Percentiles rank a stretch among this genome's conserved stretches.
Conservation (phyloP, 2,329 filamentous ascomycete species). For the Neonectria sp. region DNA sequence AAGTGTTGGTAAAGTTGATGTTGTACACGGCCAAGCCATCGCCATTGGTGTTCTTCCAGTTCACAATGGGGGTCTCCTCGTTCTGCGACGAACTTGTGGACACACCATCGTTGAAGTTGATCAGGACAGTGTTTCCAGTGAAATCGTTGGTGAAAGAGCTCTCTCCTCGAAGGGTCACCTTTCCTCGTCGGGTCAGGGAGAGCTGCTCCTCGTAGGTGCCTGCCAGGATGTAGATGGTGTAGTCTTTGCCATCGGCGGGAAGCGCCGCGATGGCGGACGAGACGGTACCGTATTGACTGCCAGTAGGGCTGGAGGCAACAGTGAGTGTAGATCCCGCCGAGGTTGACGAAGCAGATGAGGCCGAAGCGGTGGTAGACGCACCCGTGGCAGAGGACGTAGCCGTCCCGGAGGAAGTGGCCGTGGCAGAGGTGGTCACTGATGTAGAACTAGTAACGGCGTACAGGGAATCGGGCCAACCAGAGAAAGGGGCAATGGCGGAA, state of each 20-base stretch:
- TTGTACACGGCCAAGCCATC: constrained; percentile 72
- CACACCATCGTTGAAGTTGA: constrained; percentile 40
- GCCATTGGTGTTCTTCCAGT: constrained; percentile 59
- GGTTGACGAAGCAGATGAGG: neutral
- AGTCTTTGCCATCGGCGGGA: constrained; percentile 42
- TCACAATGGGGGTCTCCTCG: constrained; percentile 61
- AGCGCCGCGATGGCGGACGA: constrained; percentile 60
- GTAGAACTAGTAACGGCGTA: constrained; percentile 36
- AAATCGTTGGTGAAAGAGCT: constrained; percentile 42
- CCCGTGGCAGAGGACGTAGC: neutral
- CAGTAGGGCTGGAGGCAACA: constrained; percentile 53
- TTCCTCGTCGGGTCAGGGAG: constrained; percentile 34
- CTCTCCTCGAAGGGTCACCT: constrained; percentile 41
- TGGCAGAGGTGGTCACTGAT: neutral
- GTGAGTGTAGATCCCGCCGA: constrained; percentile 33
- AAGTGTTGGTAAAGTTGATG: constrained; percentile 66
- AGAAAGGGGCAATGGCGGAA: constrained; percentile 47
- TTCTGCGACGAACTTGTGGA: constrained; percentile 56
- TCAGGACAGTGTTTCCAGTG: constrained; percentile 38
- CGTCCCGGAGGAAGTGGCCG: neutral
- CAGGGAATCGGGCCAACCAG: constrained; percentile 48
- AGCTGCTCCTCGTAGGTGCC: constrained; percentile 44
- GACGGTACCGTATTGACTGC: constrained; percentile 58
- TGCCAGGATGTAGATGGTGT: constrained; percentile 44
- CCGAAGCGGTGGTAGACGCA: neutral